Evolutionary conservation across 306 rosid species (phyloP).

Genomic region (Cicer arietinum): DNA sequence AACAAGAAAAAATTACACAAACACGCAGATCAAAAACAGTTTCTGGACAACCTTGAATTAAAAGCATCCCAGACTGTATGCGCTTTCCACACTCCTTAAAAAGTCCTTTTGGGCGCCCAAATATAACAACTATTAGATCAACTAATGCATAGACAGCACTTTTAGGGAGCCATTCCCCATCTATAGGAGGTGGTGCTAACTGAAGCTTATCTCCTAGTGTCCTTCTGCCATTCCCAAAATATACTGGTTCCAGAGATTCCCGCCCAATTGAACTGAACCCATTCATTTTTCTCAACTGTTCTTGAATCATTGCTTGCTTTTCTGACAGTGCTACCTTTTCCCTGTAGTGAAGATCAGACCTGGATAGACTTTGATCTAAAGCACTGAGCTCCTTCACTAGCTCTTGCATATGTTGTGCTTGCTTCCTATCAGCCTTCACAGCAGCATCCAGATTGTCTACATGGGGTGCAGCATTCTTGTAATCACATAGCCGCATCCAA

Average conservation of each 20-base stretch:
- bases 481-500: conserved; percentile 86
- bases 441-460: conserved; percentile 93
- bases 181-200: conserved; percentile 90
- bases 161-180: conserved; percentile 98
- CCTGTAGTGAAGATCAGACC: conserved; percentile 77
- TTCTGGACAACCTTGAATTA: conserved; percentile 66
- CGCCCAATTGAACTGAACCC: conserved; percentile 57
- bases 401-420: conserved; percentile 66
- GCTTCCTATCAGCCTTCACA: conserved; percentile 80
- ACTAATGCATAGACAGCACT: conserved; percentile 91
- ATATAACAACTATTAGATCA: conserved; percentile 81
- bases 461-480: conserved; percentile 90
- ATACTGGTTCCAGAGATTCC: conserved; percentile 76
- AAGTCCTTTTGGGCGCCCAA: conserved; percentile 94
- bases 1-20: conserved; percentile 26
- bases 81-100: conserved; percentile 94
- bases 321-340: conserved; percentile 84
- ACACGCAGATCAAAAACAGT: conserved; percentile 10
- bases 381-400: conserved; percentile 73
- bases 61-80: conserved; percentile 80
- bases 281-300: conserved; percentile 60
- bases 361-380: conserved; percentile 81
- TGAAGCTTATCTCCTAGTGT: conserved; percentile 78
- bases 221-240: conserved; percentile 80
- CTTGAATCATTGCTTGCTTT: conserved; percentile 74